These are phyloP conservation scores for Knufia fluminis DNA, from an alignment of 2,329 filamentous ascomycete species.

Conservation along the genomic window DNA sequence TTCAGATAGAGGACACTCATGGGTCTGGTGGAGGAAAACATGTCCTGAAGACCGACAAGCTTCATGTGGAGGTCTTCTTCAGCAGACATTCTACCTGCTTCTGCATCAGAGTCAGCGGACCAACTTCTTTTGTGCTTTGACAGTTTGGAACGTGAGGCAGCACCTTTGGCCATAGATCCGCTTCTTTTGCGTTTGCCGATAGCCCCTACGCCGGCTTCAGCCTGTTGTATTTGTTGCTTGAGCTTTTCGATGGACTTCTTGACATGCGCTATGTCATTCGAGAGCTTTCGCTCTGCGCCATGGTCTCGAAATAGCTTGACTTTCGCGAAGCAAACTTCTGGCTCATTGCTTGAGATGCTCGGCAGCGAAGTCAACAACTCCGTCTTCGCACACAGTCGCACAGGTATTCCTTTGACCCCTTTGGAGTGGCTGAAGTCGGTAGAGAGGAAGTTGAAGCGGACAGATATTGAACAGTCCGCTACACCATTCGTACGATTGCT, in stretches of 20 bases:
- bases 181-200: conserved; percentile 54
- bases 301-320: conserved; percentile 96
- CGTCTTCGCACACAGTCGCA: conserved; percentile 86
- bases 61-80: conserved; percentile 40
- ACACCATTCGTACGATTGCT: conserved; percentile 47
- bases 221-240: conserved; percentile 82
- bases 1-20: conserved; percentile 35
- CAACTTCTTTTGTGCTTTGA: conserved; percentile 88
- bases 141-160: conserved; percentile 57
- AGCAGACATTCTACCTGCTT: conserved; percentile 25
- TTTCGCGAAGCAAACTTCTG: conserved; percentile 88
- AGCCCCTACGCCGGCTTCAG: conserved; percentile 51
- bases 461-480: conserved; percentile 74
- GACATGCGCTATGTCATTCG: conserved; percentile 88
- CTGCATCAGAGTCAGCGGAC: conserved; percentile 72
- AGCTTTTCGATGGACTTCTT: conserved; percentile 96
- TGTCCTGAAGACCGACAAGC: conserved; percentile 35
- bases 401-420: conserved; percentile 93
- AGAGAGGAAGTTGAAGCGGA: conserved; percentile 96
- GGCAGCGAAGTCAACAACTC: conserved; percentile 51
- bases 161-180: conserved; percentile 38
- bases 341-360: conserved; percentile 21
- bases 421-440: conserved; percentile 99
- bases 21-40: conserved; percentile 37
- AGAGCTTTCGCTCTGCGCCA: conserved; percentile 86